Percentiles rank a stretch among this genome's conserved stretches.
Conservation (phyloP, 2,329 filamentous ascomycete species). For the Ophiocordyceps camponoti-saundersi region DNA sequence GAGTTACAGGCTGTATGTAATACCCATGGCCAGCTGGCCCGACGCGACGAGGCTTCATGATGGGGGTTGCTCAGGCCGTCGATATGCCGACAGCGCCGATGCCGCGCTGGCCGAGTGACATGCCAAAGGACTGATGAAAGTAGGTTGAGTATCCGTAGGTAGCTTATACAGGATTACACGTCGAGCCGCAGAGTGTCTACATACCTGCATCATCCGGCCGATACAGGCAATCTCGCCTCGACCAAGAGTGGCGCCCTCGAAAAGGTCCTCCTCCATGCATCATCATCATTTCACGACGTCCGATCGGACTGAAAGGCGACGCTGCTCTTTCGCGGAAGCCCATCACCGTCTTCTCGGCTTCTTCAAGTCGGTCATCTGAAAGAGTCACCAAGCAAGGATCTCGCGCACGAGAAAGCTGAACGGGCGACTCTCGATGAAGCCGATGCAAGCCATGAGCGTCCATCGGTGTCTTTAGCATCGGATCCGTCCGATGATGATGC, state of each 20-base stretch:
- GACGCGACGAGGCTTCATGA: constrained; percentile 25
- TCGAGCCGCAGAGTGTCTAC: constrained; percentile 20
- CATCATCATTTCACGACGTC: constrained; percentile 33
- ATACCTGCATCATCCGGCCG: constrained; percentile 19
- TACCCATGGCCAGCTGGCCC: constrained; percentile 30
- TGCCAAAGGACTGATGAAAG: constrained; percentile 24
- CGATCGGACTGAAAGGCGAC: constrained; percentile 21
- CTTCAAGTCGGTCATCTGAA: constrained; percentile 22
- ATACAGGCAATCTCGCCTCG: constrained; percentile 27
- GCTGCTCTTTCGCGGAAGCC: constrained; percentile 20
- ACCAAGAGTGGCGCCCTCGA: constrained; percentile 26
- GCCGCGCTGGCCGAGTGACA: constrained; percentile 23
- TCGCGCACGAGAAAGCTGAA: constrained; percentile 25
- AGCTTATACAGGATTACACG: constrained; percentile 34
- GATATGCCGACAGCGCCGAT: constrained; percentile 27
- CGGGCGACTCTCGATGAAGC: constrained; percentile 24
- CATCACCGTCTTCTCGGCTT: constrained; percentile 19
- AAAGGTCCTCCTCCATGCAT: constrained; percentile 31
- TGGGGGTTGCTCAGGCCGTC: constrained; percentile 26
- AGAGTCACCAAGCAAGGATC: constrained; percentile 27
- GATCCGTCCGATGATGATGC: constrained; percentile 26
- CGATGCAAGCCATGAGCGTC: constrained; percentile 19
- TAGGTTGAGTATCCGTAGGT: constrained; percentile 41
- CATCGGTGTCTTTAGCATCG: constrained; percentile 30
- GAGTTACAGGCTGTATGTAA: constrained; percentile 14